These are phyloP conservation scores for Oryza meridionalis DNA, from an alignment of 176 grass and related monocot genomes.

Conservation along the genomic window DNA sequence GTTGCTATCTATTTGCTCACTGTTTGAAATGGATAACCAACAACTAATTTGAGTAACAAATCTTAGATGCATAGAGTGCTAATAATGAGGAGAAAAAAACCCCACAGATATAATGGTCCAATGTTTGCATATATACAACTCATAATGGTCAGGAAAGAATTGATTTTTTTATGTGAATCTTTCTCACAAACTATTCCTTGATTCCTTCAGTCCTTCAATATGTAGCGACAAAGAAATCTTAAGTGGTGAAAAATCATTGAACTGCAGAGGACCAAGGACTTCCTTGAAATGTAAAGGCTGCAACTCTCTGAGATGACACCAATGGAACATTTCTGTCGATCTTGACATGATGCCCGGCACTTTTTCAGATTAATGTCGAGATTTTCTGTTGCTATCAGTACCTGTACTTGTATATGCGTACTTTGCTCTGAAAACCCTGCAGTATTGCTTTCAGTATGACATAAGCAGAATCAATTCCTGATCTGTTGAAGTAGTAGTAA, in stretches of 20 bases:
- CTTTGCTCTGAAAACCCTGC: constrained; percentile 19
- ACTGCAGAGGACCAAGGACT: constrained; percentile 6
- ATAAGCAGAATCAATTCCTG: constrained; percentile 21
- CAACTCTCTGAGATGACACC: neutral
- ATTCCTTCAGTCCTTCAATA: neutral
- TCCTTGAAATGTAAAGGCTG: constrained; percentile 13
- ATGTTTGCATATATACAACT: constrained; percentile 20
- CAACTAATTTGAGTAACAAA: neutral
- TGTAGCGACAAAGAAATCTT: constrained; percentile 22
- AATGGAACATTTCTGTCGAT: constrained; percentile 8
- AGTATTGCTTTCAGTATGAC: constrained; percentile 40
- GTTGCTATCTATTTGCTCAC: constrained; percentile 22
- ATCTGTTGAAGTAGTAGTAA: neutral
- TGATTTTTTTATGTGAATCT: constrained; percentile 30
- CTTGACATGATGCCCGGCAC: constrained; percentile 25
- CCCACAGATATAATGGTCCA: neutral
- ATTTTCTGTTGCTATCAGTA: constrained; percentile 6
- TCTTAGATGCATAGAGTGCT: neutral
- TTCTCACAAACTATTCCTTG: neutral
- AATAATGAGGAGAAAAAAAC: neutral
- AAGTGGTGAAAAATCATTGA: constrained; percentile 21
- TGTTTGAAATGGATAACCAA: neutral
- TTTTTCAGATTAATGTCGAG: neutral
- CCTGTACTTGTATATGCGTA: neutral
- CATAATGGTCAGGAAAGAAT: constrained; percentile 26